These are phyloP conservation scores for Ophiocytium majus DNA, from an alignment of 352 stramenopile genomes.

Conservation along the genomic window DNA sequence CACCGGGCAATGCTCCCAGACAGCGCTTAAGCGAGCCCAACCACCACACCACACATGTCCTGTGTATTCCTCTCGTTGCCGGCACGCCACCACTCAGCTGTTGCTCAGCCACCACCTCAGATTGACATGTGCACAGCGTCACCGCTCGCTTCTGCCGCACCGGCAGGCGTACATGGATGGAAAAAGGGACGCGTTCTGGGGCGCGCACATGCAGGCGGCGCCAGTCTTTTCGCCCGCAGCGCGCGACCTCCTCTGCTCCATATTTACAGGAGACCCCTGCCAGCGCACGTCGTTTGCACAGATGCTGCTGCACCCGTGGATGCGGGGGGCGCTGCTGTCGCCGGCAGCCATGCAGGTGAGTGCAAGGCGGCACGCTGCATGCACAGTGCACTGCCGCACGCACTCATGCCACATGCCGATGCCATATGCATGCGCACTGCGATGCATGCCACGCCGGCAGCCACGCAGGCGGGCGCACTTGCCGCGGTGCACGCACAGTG, in stretches of 20 bases:
- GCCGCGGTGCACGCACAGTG: too few species aligned
- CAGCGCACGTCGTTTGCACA: conserved; percentile 42
- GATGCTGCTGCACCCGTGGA: conserved; percentile 44
- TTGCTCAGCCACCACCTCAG: too few species aligned
- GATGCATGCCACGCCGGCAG: too few species aligned
- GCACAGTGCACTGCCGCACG: too few species aligned
- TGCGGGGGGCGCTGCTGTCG: conserved; percentile 26
- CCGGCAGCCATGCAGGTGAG: conserved; percentile 23
- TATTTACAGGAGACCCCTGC: conserved; percentile 43
- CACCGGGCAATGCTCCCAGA: neutral
- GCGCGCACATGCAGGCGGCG: conserved; percentile 42
- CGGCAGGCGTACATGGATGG: neutral
- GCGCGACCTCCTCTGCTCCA: conserved; percentile 36
- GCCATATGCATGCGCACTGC: too few species aligned
- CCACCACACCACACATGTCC: neutral
- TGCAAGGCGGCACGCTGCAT: too few species aligned
- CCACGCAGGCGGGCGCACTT: too few species aligned
- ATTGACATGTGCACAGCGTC: neutral
- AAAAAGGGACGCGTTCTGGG: conserved; percentile 49
- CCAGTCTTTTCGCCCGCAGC: conserved; percentile 44
- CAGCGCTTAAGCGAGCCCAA: neutral
- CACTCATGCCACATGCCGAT: too few species aligned
- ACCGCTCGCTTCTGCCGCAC: neutral
- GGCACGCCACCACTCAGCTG: too few species aligned
- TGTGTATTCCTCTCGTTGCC: too few species aligned